These are phyloP conservation scores for Juglanconis sp. DNA, from an alignment of 2,329 filamentous ascomycete genomes.

Conservation along the genomic window DNA sequence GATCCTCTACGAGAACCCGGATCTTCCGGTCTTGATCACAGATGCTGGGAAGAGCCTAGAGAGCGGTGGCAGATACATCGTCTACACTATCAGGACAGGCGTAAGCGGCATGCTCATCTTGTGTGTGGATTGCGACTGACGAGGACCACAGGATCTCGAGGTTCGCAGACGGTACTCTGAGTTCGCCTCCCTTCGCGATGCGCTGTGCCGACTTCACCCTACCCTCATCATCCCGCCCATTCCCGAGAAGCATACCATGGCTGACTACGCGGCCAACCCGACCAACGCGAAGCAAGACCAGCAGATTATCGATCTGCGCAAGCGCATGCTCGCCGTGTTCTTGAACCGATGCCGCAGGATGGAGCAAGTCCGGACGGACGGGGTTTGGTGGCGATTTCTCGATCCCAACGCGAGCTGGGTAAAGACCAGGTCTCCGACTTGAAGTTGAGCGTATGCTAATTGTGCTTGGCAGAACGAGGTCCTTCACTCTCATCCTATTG, in stretches of 20 bases:
- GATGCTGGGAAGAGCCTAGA: slow-evolving; percentile 94
- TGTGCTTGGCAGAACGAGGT: slow-evolving; percentile 72
- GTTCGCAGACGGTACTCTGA: slow-evolving; percentile 95
- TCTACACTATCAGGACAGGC: slow-evolving; percentile 93
- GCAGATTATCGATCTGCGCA: slow-evolving; percentile 92
- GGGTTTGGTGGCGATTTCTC: slow-evolving; percentile 95
- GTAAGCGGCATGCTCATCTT: slow-evolving; percentile 47
- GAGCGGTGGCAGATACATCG: slow-evolving; percentile 88
- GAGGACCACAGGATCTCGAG: slow-evolving; percentile 71
- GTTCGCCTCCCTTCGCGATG: slow-evolving; percentile 86
- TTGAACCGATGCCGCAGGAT: slow-evolving; percentile 89
- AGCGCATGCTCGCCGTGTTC: slow-evolving; percentile 95
- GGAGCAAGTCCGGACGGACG: slow-evolving; percentile 87
- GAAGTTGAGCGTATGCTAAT: slow-evolving; percentile 5
- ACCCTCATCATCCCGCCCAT: slow-evolving; percentile 95
- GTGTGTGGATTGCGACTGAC: slow-evolving; percentile 1
- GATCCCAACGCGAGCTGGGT: slow-evolving; percentile 99
- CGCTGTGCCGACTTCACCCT: slow-evolving; percentile 86
- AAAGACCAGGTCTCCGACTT: slow-evolving; percentile 27
- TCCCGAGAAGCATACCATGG: slow-evolving; percentile 98
- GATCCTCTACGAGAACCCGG: slow-evolving; percentile 91
- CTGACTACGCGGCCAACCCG: slow-evolving; percentile 95
- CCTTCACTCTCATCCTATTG: slow-evolving; percentile 84
- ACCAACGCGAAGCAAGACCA: slow-evolving; percentile 97
- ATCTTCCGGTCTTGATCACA: slow-evolving; percentile 84